Conservation (phyloP, 495 filamentous ascomycete species). For the Saxophila tyrrhenica region DNA sequence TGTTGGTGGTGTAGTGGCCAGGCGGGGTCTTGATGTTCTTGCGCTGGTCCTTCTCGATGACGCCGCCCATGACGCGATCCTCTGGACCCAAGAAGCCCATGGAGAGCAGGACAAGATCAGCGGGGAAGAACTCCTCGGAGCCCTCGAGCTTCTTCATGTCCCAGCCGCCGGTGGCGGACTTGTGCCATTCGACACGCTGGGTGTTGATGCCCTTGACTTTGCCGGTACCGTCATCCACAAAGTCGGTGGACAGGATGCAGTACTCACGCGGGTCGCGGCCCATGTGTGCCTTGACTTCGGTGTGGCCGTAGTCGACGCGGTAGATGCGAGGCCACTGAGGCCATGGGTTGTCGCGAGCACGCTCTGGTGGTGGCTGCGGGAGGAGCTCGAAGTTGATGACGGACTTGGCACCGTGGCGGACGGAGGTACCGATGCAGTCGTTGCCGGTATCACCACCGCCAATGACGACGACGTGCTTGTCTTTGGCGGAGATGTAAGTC, state of each 20-base stretch:
- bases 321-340: constrained; percentile 99
- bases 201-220: constrained; percentile 96
- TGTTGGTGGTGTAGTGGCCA: constrained; percentile 79
- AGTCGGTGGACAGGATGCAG: constrained; percentile 98
- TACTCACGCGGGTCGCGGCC: constrained; percentile 96
- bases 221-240: constrained; percentile 82
- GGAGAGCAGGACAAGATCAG: constrained; percentile 88
- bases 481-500: constrained; percentile 90
- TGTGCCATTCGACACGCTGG: constrained; percentile 93
- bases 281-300: constrained; percentile 93
- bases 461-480: constrained; percentile 94
- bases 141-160: constrained; percentile 98
- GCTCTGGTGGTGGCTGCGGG: constrained; percentile 86
- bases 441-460: constrained; percentile 98
- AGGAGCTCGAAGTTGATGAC: constrained; percentile 97
- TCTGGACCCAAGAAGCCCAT: constrained; percentile 99
- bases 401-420: constrained; percentile 93
- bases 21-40: constrained; percentile 97
- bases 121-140: constrained; percentile 93
- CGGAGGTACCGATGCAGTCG: constrained; percentile 97
- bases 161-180: constrained; percentile 82
- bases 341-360: constrained; percentile 96
- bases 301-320: constrained; percentile 94
- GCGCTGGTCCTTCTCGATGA: constrained; percentile 81
- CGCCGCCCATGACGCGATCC: constrained; percentile 71